These are phyloP conservation scores for Thalia dealbata DNA, from an alignment of 176 grass and related monocot genomes.

Conservation along the genomic window DNA sequence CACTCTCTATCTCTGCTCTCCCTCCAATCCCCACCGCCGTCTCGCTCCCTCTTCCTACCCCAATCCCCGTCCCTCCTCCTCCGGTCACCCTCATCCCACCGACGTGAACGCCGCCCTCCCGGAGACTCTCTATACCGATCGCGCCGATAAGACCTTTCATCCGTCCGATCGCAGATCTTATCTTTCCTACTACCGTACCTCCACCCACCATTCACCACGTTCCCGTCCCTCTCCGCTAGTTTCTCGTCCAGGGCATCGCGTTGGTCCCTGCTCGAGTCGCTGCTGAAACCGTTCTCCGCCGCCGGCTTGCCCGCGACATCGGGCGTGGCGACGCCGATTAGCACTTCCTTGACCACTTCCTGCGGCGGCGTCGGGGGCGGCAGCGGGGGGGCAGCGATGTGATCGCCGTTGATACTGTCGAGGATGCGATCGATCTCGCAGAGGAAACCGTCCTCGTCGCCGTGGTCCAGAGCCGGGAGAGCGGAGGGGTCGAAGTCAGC, in stretches of 20 bases:
- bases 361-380: background rate
- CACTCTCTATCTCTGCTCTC: slow-evolving; percentile 12
- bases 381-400: background rate
- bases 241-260: slow-evolving; percentile 1
- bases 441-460: slow-evolving; percentile 65
- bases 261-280: background rate
- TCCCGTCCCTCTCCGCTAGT: slow-evolving; percentile 19
- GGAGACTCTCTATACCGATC: slow-evolving; percentile 13
- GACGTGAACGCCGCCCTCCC: slow-evolving; percentile 1
- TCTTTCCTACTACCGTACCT: slow-evolving; percentile 17
- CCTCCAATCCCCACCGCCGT: slow-evolving; percentile 19
- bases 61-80: slow-evolving; percentile 47
- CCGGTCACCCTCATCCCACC: slow-evolving; percentile 52
- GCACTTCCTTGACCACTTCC: background rate
- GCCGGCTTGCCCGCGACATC: background rate
- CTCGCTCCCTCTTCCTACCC: slow-evolving; percentile 60
- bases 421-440: slow-evolving; percentile 88
- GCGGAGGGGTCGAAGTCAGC: slow-evolving; percentile 56
- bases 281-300: background rate
- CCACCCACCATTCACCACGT: slow-evolving; percentile 15
- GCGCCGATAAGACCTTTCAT: background rate
- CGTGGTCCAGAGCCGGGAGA: slow-evolving; percentile 43
- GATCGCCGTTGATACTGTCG: slow-evolving; percentile 81
- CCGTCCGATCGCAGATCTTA: background rate
- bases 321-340: background rate